Evolutionary conservation across 371 early-diverging fungal genomes (phyloP).

Genomic region (Lichtheimia hyalospora): DNA sequence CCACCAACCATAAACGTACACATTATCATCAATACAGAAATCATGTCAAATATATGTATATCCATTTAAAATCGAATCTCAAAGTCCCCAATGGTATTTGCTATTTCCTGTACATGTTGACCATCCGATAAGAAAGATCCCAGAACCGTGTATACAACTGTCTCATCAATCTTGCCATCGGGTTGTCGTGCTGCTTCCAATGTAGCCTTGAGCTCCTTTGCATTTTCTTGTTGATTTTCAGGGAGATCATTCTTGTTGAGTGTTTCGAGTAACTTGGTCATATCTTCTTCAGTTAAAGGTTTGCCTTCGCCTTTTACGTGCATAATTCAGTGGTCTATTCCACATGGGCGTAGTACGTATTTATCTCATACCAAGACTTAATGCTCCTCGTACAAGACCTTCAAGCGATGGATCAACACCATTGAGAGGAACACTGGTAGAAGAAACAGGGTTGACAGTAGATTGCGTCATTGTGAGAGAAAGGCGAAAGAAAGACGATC

Average conservation of each 20-base stretch:
- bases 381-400: constrained; percentile 1
- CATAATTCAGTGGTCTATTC: neutral
- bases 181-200: constrained; percentile 9
- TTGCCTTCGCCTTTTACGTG: constrained; percentile 1
- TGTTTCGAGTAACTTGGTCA: constrained; percentile 14
- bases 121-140: constrained; percentile 15
- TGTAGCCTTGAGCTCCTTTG: constrained; percentile 9
- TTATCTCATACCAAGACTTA: constrained; percentile 5
- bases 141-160: constrained; percentile 5
- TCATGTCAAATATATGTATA: no score
- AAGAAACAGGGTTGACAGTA: neutral
- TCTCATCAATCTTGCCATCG: constrained; percentile 13
- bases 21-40: no score
- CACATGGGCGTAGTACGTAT: no score
- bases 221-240: constrained; percentile 3
- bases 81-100: constrained; percentile 19
- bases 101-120: constrained; percentile 14
- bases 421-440: neutral
- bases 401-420: constrained; percentile 1
- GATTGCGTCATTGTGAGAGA: constrained; percentile 5
- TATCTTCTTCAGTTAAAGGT: constrained; percentile 14
- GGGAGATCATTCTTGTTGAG: constrained; percentile 8
- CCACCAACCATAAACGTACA: no score
- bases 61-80: constrained; percentile 15
- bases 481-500: constrained; percentile 6